Percentiles rank a stretch among this genome's conserved stretches.
Conservation (phyloP, 495 filamentous ascomycete species). For the Penicillium subrubescens region DNA sequence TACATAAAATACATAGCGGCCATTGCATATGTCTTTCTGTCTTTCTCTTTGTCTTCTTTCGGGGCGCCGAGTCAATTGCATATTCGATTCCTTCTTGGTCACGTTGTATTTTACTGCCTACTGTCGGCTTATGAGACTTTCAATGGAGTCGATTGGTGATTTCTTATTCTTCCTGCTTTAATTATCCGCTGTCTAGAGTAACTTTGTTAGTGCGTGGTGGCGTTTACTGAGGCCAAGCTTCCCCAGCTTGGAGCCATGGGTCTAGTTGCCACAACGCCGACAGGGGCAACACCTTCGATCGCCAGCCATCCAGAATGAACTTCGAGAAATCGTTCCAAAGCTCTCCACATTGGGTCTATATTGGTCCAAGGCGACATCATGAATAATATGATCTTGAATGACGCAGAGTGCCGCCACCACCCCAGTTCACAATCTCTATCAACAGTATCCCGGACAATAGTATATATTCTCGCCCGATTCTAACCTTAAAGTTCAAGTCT, state of each 20-base stretch:
- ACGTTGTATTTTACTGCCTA: background rate
- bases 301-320: background rate
- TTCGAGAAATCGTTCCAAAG: background rate
- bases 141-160: background rate
- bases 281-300: background rate
- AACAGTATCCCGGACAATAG: background rate
- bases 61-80: background rate
- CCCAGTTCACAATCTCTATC: background rate
- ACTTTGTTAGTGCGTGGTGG: background rate
- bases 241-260: conserved; percentile 14
- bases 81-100: background rate
- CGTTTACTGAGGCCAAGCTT: background rate
- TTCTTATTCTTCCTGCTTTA: background rate
- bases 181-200: background rate
- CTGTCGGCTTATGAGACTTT: background rate
- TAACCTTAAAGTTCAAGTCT: background rate
- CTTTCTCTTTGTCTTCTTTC: background rate
- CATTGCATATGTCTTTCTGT: conserved; percentile 5
- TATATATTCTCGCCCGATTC: background rate
- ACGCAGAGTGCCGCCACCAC: conserved; percentile 6
- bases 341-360: background rate
- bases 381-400: background rate
- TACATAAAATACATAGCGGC: conserved; percentile 18
- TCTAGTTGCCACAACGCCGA: background rate
- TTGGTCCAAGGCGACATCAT: background rate